Evolutionary conservation across 176 grass and related monocot species (phyloP), one percentile per base, ranked within the genome.

Genomic region (Neostapfia colusana): DNA sequence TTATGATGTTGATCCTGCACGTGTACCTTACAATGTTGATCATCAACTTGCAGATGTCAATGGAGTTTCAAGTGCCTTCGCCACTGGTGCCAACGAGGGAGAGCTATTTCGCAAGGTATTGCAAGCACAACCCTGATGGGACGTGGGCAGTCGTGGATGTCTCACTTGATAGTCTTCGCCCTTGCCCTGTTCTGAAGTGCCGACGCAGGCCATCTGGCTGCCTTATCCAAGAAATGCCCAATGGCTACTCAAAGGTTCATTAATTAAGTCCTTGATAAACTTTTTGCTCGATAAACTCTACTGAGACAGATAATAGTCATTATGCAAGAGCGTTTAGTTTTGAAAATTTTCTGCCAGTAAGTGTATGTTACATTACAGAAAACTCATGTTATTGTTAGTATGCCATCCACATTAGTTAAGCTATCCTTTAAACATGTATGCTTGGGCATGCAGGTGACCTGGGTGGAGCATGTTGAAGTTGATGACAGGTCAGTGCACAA

Each of bases 401-500:
- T 58, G 69, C 10, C 12, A n/a, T 67, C 40, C 10, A 31, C 21
- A 58, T 13, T 58, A 5, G 21, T 58, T 25, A 8, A 56, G 8
- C 10, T 26, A 58, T 10, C 9, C 8, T 11, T 5, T 26, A 58
- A 58, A 58, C 55, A 12, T 58, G 23, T 26, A 23, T 13, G 23
- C 21, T 31, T 31, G 46, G 70, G 4, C 10, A 0, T 82, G 25
- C 63, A 97, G 93, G 90, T 97, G 63, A 97, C 79, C 20, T 97
- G 95, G 95, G 91, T 97, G 39, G 95, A 97, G 78, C 95, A 97
- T 76, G 84, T 97, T 11, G 95, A 97, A 70, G 91, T 91, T 6
- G 95, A 97, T 15, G 95, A 97, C 71, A 81, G 91, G 60, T 85
- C 91, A 40, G 91, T 97, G 75, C 91, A 97, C 86, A 86, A 82